Evolutionary conservation across 2,329 filamentous ascomycete species (phyloP), one percentile per base, ranked within the genome.

Genomic region (Polychaeton citri): DNA sequence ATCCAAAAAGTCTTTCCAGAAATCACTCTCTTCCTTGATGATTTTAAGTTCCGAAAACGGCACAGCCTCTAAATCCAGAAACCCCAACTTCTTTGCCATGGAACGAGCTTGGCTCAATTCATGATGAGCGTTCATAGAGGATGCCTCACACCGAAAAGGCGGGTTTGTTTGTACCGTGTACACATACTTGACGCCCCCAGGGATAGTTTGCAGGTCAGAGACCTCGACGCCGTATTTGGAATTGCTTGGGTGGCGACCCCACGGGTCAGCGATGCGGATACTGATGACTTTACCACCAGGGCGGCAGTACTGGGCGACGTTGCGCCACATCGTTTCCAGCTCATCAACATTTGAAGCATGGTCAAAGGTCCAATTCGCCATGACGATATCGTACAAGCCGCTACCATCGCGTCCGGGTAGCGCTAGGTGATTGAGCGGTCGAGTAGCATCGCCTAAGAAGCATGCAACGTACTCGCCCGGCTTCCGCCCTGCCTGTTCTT

Each of bases 351-450:
- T 36, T 3, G 37, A 38, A 15, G 37, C 38, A 21, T 42, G 37
- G 12, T 43, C 44, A 15, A 44, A 46, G 7, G 37, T 17, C 39
- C 42, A 46, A 6, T 39, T 38, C 8, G 37, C 39, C 28, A 46
- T 37, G 10, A 46, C 39, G 9, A 46, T 16, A 35, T 46, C 44
- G 21, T 46, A 46, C n/a, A 40, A 33, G 6, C 33, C 35, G 2
- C 37, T 36, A 7, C 44, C 30, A n/a, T n/a, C n/a, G n/a, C n/a
- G n/a, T n/a, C n/a, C n/a, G n/a, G n/a, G n/a, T 20, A 35, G 19
- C 5, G 40, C 34, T 4, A 43, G 5, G 18, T 43, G 20, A 15
- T 36, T 20, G 15, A 46, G 30, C 12, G 44, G 35, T 15, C 33
- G 30, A 8, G 32, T 30, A 4, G 39, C 39, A 20, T 44, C 39